phyloP scores from a whole-genome alignment of 2,329 filamentous ascomycete genomes.

The Fusarium aywerte region DNA sequence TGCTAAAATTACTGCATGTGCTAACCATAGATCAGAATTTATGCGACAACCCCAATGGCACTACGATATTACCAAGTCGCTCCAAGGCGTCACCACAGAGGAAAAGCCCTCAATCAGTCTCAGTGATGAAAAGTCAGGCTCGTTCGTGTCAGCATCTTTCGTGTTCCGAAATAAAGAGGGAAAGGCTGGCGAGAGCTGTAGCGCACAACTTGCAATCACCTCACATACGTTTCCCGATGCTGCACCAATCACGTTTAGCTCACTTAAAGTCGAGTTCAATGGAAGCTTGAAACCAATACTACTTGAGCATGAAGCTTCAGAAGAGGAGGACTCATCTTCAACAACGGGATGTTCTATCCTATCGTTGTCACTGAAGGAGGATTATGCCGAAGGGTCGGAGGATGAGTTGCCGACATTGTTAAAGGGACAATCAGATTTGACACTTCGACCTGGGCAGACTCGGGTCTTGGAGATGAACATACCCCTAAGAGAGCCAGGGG shows the following conservation, averaged over 20 bases:
- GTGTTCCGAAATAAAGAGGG: conserved; percentile 68
- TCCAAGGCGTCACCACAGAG: conserved; percentile 60
- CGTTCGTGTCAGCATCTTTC: conserved; percentile 66
- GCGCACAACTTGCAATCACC: conserved; percentile 66
- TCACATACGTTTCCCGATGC: conserved; percentile 67
- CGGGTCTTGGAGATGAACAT: conserved; percentile 78
- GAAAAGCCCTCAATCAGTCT: conserved; percentile 63
- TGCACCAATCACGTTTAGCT: conserved; percentile 62
- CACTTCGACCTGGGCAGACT: conserved; percentile 72
- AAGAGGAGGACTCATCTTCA: conserved; percentile 3
- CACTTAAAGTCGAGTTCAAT: conserved; percentile 65
- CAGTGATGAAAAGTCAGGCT: conserved; percentile 62
- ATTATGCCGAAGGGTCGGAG: conserved; percentile 43
- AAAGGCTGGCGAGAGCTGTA: conserved; percentile 69
- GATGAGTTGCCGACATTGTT: conserved; percentile 55
- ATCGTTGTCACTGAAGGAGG: conserved; percentile 49
- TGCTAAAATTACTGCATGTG: background rate
- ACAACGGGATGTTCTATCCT: conserved; percentile 36
- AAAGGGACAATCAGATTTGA: conserved; percentile 70
- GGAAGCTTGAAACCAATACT: conserved; percentile 67
- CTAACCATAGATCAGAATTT: conserved; percentile 58
- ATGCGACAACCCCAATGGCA: conserved; percentile 65
- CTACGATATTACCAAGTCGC: conserved; percentile 68
- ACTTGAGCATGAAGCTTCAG: conserved; percentile 56
- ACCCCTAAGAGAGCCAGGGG: conserved; percentile 83